Evolutionary conservation across 75 land plant genomes (phyloP).

Genomic region (Picea glauca): DNA sequence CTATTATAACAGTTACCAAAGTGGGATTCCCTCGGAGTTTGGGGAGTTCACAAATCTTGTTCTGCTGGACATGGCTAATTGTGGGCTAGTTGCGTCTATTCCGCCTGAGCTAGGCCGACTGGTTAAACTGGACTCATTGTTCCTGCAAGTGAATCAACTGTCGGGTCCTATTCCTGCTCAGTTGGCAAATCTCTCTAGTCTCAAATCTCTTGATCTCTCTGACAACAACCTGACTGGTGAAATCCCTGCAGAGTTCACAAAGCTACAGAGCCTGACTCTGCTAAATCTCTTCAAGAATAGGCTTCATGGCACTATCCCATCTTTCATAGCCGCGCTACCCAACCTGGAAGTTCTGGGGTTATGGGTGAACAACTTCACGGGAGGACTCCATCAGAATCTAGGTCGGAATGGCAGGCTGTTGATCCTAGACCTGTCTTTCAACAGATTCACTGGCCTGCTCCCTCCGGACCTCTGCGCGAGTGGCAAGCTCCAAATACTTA

Average conservation of each 20-base stretch:
- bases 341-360: slow-evolving; percentile 56
- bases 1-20: slow-evolving; percentile 54
- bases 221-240: slow-evolving; percentile 54
- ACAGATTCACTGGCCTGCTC: slow-evolving; percentile 56
- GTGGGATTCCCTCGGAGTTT: slow-evolving; percentile 56
- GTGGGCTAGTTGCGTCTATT: slow-evolving; percentile 51
- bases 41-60: slow-evolving; percentile 54
- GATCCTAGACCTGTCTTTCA: slow-evolving; percentile 51
- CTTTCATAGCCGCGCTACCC: slow-evolving; percentile 47
- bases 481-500: slow-evolving; percentile 34
- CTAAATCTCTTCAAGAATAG: slow-evolving; percentile 49
- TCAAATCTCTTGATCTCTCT: slow-evolving; percentile 61
- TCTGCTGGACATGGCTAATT: slow-evolving; percentile 54
- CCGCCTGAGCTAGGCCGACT: slow-evolving; percentile 60
- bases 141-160: slow-evolving; percentile 49
- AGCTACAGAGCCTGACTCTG: slow-evolving; percentile 34
- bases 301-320: slow-evolving; percentile 54
- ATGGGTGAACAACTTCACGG: slow-evolving; percentile 83
- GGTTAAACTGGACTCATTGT: slow-evolving; percentile 42
- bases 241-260: slow-evolving; percentile 43
- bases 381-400: slow-evolving; percentile 45
- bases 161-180: slow-evolving; percentile 45
- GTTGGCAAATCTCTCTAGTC: slow-evolving; percentile 34
- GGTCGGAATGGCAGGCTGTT: slow-evolving; percentile 40
- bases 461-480: slow-evolving; percentile 54